Base-by-base conservation (phyloP, 208 protist species). In the Angomonas deanei region DNA sequence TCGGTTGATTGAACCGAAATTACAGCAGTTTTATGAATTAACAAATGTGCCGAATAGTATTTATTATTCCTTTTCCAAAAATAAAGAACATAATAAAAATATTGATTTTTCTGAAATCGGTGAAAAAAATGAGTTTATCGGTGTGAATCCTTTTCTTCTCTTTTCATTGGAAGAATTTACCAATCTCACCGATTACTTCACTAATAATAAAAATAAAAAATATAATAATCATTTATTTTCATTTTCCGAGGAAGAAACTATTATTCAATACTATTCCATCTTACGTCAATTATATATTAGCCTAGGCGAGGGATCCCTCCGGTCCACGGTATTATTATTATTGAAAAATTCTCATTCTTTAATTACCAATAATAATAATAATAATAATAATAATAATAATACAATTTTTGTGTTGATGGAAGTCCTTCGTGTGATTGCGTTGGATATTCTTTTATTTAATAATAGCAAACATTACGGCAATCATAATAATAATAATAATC, bases 1-100 rank as follows among this genome's bases (percentile, higher is more conserved):
- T 36, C 89, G 89, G 17, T 78, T 96, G 26, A 56, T 93, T 30
- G 86, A 96, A 64, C 76, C 84, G 32, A 76, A 76, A 1, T 72
- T 96, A 62, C 70, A 71, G 48, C 54, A 52, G 3, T 90, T 91
- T 70, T 67, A 80, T 11, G 49, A 33, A 21, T 19, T 31, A 23
- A 23, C 38, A 10, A 11, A 23, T 56, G 0, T 13, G 42, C 36
- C 36, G 8, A 42, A 42, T 42, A 15, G 11, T 15, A 42, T 42
- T 15, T 42, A 42, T 42, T 42, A 42, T 15, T n/a, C n/a, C n/a
- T n/a, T n/a, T n/a, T n/a, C n/a, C n/a, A n/a, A n/a, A n/a, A n/a
- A n/a, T n/a, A n/a, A n/a, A n/a, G n/a, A n/a, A n/a, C n/a, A n/a
- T n/a, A n/a, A n/a, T n/a, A n/a, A n/a, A n/a, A n/a, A n/a, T n/a